These are phyloP conservation scores for Penicillium italicum DNA, from an alignment of 2,329 filamentous ascomycete genomes.

Conservation along the genomic window DNA sequence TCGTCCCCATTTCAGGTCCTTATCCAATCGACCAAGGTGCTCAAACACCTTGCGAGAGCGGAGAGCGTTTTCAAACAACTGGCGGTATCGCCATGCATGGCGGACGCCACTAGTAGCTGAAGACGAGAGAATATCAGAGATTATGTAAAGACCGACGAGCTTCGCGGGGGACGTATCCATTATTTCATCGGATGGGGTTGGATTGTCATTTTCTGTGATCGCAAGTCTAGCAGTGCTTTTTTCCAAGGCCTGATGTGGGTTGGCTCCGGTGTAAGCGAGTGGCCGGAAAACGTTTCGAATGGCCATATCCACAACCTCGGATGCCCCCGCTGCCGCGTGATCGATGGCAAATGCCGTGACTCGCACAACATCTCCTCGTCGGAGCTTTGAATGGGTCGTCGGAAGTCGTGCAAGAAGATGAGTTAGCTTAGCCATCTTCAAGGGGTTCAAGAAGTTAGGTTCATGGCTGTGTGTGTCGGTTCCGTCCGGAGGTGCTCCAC, in stretches of 20 bases:
- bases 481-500: conserved; percentile 43
- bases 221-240: conserved; percentile 31
- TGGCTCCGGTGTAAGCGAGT: conserved; percentile 68
- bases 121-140: conserved; percentile 75
- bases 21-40: conserved; percentile 68
- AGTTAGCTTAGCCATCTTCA: conserved; percentile 78
- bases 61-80: conserved; percentile 72
- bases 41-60: conserved; percentile 68
- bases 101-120: conserved; percentile 71
- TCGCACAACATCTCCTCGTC: conserved; percentile 80
- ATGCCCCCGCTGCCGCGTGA: conserved; percentile 77
- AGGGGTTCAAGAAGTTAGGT: conserved; percentile 69
- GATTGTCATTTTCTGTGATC: conserved; percentile 36
- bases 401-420: conserved; percentile 82
- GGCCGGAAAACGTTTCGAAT: conserved; percentile 77
- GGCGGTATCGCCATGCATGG: conserved; percentile 81
- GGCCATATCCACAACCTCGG: conserved; percentile 88
- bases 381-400: conserved; percentile 66
- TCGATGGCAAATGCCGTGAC: conserved; percentile 85
- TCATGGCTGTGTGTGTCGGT: conserved; percentile 42
- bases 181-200: conserved; percentile 39
- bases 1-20: conserved; percentile 72
- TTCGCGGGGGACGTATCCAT: conserved; percentile 69
- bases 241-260: conserved; percentile 49
- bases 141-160: conserved; percentile 75